phyloP scores from a whole-genome alignment of 768 basidiomycete genomes.

The Hypholoma sublateritium region DNA sequence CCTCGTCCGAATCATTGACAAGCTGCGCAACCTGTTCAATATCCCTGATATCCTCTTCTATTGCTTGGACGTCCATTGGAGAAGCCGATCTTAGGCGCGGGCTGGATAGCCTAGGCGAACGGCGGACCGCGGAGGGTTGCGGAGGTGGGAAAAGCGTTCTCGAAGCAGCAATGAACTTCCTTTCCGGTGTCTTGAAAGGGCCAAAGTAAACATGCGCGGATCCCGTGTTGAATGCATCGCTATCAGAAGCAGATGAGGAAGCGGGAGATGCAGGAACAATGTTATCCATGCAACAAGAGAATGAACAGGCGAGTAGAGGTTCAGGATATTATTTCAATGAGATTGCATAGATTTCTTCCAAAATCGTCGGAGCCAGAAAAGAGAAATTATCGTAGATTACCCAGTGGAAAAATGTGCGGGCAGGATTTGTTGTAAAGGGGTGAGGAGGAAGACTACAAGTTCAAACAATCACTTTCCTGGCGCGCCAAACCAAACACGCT shows the following conservation, averaged over 20 bases:
- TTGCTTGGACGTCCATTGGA: conserved; percentile 10
- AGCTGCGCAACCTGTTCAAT: conserved; percentile 24
- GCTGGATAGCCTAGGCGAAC: conserved; percentile 51
- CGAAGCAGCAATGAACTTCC: conserved; percentile 38
- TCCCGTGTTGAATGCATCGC: conserved; percentile 42
- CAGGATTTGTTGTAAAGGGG: background rate
- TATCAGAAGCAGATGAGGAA: conserved; percentile 33
- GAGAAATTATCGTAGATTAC: background rate
- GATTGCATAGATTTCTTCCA: conserved; percentile 6
- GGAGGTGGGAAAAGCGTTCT: conserved; percentile 25
- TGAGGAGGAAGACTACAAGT: conserved; percentile 14
- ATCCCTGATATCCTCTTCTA: conserved; percentile 27
- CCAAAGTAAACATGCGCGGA: conserved; percentile 50
- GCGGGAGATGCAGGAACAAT: conserved; percentile 20
- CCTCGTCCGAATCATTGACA: conserved; percentile 28
- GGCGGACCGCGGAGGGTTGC: conserved; percentile 35
- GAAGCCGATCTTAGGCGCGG: conserved; percentile 30
- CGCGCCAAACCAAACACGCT: conserved; percentile 28
- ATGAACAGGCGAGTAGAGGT: background rate
- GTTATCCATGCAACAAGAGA: conserved; percentile 14
- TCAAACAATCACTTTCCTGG: conserved; percentile 21
- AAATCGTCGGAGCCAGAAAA: background rate
- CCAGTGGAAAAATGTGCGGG: background rate
- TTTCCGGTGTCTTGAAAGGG: conserved; percentile 53
- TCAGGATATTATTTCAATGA: background rate